Percentiles rank a stretch among this genome's conserved stretches.
phyloP scores from a whole-genome alignment of 768 basidiomycete species.

The Gloeopeniophorella convolvens region DNA sequence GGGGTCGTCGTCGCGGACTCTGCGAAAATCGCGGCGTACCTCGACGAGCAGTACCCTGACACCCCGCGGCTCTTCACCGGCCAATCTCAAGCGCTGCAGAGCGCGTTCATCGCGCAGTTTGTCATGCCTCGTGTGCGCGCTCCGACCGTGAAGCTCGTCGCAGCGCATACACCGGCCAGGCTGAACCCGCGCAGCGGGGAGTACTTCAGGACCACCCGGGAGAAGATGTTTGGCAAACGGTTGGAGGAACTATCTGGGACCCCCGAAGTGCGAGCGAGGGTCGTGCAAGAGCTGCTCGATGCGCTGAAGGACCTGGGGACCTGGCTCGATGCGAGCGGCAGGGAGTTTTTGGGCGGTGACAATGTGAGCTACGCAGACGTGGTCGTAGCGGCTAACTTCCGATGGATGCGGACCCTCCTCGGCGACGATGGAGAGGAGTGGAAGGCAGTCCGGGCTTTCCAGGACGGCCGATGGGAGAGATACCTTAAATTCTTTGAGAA shows the following conservation, averaged over 20 bases:
- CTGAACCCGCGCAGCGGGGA: conserved; percentile 4
- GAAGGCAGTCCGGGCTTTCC: not conserved
- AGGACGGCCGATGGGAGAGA: not conserved
- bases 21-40: conserved; percentile 15
- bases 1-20: conserved; percentile 19
- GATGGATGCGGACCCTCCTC: not conserved
- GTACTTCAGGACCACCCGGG: conserved; percentile 11
- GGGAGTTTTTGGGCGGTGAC: not conserved
- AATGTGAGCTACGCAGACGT: conserved; percentile 15
- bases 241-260: not conserved
- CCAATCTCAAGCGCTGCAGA: conserved; percentile 8
- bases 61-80: conserved; percentile 8
- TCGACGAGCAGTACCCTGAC: conserved; percentile 18
- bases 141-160: not conserved
- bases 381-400: not conserved
- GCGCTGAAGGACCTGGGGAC: not conserved
- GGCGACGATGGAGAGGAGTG: conserved; percentile 9
- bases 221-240: not conserved
- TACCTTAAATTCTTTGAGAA: not conserved
- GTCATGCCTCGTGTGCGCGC: not conserved
- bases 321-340: not conserved
- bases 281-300: not conserved
- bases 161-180: not conserved
- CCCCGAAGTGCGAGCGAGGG: not conserved
- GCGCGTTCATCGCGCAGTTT: not conserved